Percentiles rank a stretch among this genome's conserved stretches.
Evolutionary conservation across 2,329 filamentous ascomycete species (phyloP).

Genomic region (Aspergillaceae sp.): DNA sequence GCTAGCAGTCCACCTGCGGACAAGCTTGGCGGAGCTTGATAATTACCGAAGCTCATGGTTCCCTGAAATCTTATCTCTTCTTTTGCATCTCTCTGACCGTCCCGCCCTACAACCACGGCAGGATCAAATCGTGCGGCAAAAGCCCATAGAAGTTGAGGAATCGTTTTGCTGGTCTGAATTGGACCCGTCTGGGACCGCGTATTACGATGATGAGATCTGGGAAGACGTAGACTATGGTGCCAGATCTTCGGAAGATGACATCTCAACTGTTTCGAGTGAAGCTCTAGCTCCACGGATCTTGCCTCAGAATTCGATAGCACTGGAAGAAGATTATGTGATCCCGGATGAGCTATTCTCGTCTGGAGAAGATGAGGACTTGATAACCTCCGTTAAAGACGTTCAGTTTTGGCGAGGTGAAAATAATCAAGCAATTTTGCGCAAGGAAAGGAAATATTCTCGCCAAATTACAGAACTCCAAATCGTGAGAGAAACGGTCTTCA

Average conservation of each 20-base stretch:
- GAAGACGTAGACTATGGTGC: conserved; percentile 32
- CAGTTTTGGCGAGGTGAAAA: conserved; percentile 42
- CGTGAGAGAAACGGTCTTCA: conserved; percentile 70
- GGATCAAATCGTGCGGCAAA: conserved; percentile 52
- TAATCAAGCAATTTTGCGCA: conserved; percentile 5
- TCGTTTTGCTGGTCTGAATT: conserved; percentile 71
- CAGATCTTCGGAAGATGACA: conserved; percentile 32
- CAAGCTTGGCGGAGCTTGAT: conserved; percentile 53
- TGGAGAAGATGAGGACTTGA: conserved; percentile 25
- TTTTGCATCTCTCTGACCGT: conserved; percentile 73
- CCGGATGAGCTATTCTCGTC: conserved; percentile 25
- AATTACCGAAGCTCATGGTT: conserved; percentile 53
- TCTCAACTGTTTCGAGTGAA: conserved; percentile 26
- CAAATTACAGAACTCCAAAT: conserved; percentile 61
- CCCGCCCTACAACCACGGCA: conserved; percentile 64
- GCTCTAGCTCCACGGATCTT: conserved; percentile 19
- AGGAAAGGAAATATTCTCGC: conserved; percentile 14
- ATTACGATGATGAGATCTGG: conserved; percentile 36
- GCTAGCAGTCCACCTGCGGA: conserved; percentile 60
- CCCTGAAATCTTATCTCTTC: conserved; percentile 69
- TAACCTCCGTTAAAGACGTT: conserved; percentile 31
- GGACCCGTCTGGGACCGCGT: conserved; percentile 64
- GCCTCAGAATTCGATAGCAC: conserved; percentile 18
- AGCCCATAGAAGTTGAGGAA: conserved; percentile 38
- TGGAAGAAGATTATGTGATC: conserved; percentile 26